Conservation (phyloP, 768 basidiomycete species). For the Kondoa malvinella region DNA sequence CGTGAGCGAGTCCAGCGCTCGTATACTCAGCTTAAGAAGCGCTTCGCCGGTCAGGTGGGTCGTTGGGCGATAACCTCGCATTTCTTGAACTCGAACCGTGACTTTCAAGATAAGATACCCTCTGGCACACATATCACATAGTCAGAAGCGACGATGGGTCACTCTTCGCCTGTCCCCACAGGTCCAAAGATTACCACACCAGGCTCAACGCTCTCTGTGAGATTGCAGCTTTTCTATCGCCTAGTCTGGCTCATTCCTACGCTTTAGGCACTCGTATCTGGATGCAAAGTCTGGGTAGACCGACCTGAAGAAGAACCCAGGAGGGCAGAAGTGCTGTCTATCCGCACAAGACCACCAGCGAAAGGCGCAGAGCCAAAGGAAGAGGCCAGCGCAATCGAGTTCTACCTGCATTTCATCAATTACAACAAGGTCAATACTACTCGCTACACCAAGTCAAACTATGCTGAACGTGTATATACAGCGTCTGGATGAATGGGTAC, state of each 20-base stretch:
- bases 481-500: constrained; percentile 92
- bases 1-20: too few relatives aligned
- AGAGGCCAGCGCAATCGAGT: constrained; percentile 44
- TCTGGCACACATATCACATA: background rate
- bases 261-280: constrained; percentile 30
- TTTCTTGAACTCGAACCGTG: too few relatives aligned
- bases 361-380: constrained; percentile 30
- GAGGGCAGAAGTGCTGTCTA: constrained; percentile 85
- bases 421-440: constrained; percentile 58
- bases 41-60: too few relatives aligned
- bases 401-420: constrained; percentile 95
- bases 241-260: too few relatives aligned
- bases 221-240: too few relatives aligned
- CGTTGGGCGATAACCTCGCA: too few relatives aligned
- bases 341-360: constrained; percentile 48
- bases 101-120: background rate
- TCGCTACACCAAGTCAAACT: background rate
- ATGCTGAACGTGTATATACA: background rate
- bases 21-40: too few relatives aligned
- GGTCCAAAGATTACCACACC: background rate
- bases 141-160: background rate
- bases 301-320: constrained; percentile 75
- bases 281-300: constrained; percentile 86
- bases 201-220: background rate
- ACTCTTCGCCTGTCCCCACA: background rate